A percentile compares a stretch with the other conserved stretches of the same genome.
These are phyloP conservation scores for Morella rubra DNA, from an alignment of 306 rosid species.

Conservation along the genomic window DNA sequence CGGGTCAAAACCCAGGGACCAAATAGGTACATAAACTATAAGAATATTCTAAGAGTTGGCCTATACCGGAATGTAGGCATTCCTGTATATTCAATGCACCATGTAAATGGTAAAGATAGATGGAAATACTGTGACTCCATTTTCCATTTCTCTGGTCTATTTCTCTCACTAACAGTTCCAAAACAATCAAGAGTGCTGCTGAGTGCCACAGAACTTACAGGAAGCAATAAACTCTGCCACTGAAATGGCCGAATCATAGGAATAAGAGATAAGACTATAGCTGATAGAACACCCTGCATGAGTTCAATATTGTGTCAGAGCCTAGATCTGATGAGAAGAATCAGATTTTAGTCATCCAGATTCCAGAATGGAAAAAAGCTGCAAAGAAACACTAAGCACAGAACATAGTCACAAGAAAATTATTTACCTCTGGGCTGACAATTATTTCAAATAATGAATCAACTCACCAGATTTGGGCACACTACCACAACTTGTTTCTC, in stretches of 20 bases:
- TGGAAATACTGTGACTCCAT: no score
- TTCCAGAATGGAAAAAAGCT: conserved; percentile 18
- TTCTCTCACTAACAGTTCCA: neutral
- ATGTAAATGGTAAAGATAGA: no score
- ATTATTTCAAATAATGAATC: conserved; percentile 16
- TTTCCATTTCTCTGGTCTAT: no score
- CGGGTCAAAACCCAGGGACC: no score
- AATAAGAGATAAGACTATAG: conserved; percentile 68
- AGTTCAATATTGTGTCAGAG: conserved; percentile 39
- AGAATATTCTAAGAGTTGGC: no score
- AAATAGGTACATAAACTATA: no score
- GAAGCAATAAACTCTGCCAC: conserved; percentile 96
- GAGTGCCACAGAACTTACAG: conserved; percentile 56
- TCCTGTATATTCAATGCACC: no score
- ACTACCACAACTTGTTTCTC: conserved; percentile 80
- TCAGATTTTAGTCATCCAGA: neutral
- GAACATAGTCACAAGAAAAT: conserved; percentile 27
- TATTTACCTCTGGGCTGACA: conserved; percentile 9
- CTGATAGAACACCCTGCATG: conserved; percentile 85
- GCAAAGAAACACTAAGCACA: conserved; percentile 11
- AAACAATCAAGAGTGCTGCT: conserved; percentile 8
- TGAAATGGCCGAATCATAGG: conserved; percentile 95
- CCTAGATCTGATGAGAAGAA: conserved; percentile 7
- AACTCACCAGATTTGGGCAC: conserved; percentile 78
- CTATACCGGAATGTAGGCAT: no score